phyloP scores from a whole-genome alignment of 768 basidiomycete species.

The Punctularia strigosozonata region DNA sequence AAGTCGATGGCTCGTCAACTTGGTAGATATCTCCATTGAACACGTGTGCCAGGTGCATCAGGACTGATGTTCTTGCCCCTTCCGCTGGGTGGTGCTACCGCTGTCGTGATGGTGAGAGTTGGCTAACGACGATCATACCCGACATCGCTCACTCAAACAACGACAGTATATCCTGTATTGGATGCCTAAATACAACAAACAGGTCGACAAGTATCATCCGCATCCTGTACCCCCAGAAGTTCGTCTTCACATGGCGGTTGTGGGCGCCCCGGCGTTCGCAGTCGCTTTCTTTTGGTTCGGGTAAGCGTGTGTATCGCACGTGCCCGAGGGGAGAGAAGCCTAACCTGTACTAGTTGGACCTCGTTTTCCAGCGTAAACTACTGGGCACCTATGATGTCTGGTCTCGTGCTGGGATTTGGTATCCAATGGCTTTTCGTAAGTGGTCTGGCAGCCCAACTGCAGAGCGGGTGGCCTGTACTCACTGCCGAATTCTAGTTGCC shows the following conservation, averaged over 20 bases:
- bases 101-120: conserved; percentile 29
- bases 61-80: conserved; percentile 55
- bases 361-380: conserved; percentile 38
- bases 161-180: conserved; percentile 32
- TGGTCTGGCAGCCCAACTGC: no score
- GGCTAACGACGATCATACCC: neutral
- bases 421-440: conserved; percentile 45
- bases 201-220: conserved; percentile 31
- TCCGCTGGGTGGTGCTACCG: conserved; percentile 36
- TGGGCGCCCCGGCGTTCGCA: conserved; percentile 39
- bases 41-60: conserved; percentile 38
- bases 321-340: no score
- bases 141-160: neutral
- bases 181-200: conserved; percentile 36
- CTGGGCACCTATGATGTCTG: conserved; percentile 42
- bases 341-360: no score
- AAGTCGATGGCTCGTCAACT: no score
- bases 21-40: no score
- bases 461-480: no score
- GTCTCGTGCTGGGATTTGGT: conserved; percentile 37
- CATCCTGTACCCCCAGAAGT: conserved; percentile 49
- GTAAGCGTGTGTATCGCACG: no score
- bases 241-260: conserved; percentile 35
- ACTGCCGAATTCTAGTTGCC: conserved; percentile 25
- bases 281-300: conserved; percentile 59